Evolutionary conservation across 2,329 filamentous ascomycete genomes (phyloP).

Genomic region (Aspergillus neoniger): DNA sequence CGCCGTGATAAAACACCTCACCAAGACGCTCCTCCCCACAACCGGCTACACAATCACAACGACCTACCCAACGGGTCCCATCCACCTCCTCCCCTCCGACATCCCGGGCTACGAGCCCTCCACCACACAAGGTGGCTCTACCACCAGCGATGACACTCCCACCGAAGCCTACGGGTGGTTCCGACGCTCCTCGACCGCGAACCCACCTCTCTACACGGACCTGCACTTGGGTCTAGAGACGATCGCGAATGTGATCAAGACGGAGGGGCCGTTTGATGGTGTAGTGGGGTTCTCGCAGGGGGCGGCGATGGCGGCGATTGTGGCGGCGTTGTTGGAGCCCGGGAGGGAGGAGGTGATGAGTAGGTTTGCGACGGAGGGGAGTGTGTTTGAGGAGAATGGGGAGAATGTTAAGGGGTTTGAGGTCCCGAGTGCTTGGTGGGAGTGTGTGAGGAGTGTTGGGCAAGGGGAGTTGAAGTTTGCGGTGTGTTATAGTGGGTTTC

Average conservation of each 20-base stretch:
- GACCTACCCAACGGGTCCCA: slow-evolving; percentile 70
- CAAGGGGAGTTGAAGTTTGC: slow-evolving; percentile 68
- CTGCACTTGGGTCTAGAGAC: slow-evolving; percentile 67
- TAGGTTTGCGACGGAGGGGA: slow-evolving; percentile 29
- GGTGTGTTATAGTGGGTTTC: slow-evolving; percentile 77
- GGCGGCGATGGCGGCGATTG: slow-evolving; percentile 69
- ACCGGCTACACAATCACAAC: slow-evolving; percentile 56
- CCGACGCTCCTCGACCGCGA: slow-evolving; percentile 62
- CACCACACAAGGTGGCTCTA: slow-evolving; percentile 27
- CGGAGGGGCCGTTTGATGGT: slow-evolving; percentile 71
- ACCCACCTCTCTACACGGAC: slow-evolving; percentile 64
- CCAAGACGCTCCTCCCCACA: slow-evolving; percentile 66
- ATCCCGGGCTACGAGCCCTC: slow-evolving; percentile 67
- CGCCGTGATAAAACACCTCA: slow-evolving; percentile 77
- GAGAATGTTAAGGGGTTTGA: slow-evolving; percentile 36
- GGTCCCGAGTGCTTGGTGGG: slow-evolving; percentile 55
- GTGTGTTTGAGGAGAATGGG: slow-evolving; percentile 18
- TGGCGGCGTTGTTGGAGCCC: slow-evolving; percentile 71
- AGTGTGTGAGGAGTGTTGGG: slow-evolving; percentile 22
- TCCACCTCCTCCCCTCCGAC: slow-evolving; percentile 63
- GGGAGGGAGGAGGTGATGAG: slow-evolving; percentile 51
- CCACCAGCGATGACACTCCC: slow-evolving; percentile 45
- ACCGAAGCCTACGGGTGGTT: slow-evolving; percentile 84
- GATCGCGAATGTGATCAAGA: slow-evolving; percentile 63
- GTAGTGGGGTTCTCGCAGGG: slow-evolving; percentile 84